phyloP scores from a whole-genome alignment of 306 rosid species.

The Myrica gale region DNA sequence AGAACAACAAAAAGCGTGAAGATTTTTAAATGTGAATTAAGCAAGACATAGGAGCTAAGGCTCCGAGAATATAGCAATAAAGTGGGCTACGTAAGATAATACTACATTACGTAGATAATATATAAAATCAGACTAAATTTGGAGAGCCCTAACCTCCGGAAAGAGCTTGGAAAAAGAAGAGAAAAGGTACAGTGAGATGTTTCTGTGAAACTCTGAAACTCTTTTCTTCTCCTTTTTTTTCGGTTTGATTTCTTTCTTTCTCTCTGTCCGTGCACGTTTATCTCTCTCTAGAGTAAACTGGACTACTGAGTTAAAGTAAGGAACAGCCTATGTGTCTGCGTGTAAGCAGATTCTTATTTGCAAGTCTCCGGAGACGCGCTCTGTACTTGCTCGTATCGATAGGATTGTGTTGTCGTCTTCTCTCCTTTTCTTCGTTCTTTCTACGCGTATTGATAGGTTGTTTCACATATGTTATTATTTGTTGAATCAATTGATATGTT shows the following conservation, averaged over 20 bases:
- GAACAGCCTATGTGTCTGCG: too few species aligned
- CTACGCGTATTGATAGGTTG: too few species aligned
- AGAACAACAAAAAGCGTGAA: slow-evolving; percentile 20
- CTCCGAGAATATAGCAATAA: slow-evolving; percentile 1
- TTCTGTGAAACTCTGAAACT: slow-evolving; percentile 25
- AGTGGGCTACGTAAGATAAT: slow-evolving; percentile 35
- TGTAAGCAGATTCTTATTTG: too few species aligned
- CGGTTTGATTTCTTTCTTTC: slow-evolving; percentile 11
- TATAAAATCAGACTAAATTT: not conserved
- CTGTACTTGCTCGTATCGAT: too few species aligned
- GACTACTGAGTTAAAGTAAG: too few species aligned
- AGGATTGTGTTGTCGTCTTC: too few species aligned
- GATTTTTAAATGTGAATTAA: not conserved
- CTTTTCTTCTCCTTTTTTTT: not conserved
- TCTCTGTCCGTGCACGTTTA: not conserved
- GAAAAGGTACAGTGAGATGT: slow-evolving; percentile 31
- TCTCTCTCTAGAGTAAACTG: too few species aligned
- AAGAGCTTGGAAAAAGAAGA: slow-evolving; percentile 31
- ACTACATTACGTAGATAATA: slow-evolving; percentile 36
- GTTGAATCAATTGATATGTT: too few species aligned
- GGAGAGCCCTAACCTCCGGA: slow-evolving; percentile 37
- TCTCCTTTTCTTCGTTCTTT: too few species aligned
- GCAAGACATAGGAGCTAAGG: too few species aligned
- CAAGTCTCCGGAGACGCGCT: too few species aligned
- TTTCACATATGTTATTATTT: too few species aligned